Conservation (phyloP, 1,284 basidiomycete genomes). For the Ceratobasidium sp. region DNA sequence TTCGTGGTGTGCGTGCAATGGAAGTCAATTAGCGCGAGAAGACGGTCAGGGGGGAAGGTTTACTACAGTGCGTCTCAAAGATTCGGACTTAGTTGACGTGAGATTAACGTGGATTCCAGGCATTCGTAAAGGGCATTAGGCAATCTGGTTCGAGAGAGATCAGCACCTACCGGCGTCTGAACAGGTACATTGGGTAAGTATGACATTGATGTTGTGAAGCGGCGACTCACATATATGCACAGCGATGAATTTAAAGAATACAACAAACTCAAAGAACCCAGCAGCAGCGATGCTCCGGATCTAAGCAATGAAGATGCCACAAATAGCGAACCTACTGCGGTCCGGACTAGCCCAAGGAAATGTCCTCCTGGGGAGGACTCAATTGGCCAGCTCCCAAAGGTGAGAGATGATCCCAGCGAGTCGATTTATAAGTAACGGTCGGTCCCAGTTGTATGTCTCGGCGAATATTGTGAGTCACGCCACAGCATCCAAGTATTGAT, state of each 20-base stretch:
- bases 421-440: not conserved
- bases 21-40: constrained; percentile 15
- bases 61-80: constrained; percentile 3
- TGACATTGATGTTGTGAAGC: not conserved
- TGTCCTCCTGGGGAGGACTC: not conserved
- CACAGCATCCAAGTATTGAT: not conserved
- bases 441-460: constrained; percentile 13
- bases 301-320: not conserved
- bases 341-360: not conserved
- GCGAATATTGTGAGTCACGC: constrained; percentile 14
- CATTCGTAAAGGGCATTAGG: constrained; percentile 11
- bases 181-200: constrained; percentile 15
- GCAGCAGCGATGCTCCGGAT: not conserved
- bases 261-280: constrained; percentile 2
- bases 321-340: not conserved
- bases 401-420: not conserved
- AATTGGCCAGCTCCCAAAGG: constrained; percentile 13
- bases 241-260: constrained; percentile 13
- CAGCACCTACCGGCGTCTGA: constrained; percentile 16
- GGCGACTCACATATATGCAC: not conserved
- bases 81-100: not conserved
- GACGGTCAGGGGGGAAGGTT: constrained; percentile 26
- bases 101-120: not conserved
- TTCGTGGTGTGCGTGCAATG: constrained; percentile 29
- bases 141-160: not conserved